Evolutionary conservation across 2,329 filamentous ascomycete genomes (phyloP), one percentile per base, ranked within the genome.

Genomic region (Chrysosporium queenslandicum): DNA sequence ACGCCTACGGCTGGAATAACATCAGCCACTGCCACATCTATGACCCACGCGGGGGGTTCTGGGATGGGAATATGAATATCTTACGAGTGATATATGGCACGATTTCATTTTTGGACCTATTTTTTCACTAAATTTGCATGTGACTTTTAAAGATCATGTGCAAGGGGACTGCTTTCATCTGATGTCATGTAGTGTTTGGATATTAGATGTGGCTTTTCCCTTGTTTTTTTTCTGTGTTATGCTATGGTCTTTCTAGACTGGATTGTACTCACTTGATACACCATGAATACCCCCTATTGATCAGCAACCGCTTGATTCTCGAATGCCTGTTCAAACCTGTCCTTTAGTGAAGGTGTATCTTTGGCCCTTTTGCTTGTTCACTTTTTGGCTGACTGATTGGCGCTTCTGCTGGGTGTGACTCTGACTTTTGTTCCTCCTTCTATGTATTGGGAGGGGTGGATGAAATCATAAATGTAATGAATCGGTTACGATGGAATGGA

Each of bases 1-100:
- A 52, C 36, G 11, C 41, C 43, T 18, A 52, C 45, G 32, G 50
- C 50, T 23, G 50, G 50, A 18, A 32, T 52, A 27, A 46, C 50
- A 4, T 30, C 36, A 11, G n/a, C 5, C 23, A 14, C 30, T 16
- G n/a, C 36, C 3, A 43, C 39, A 2, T 27, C 25, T 23, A 9
- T 27, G n/a, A 25, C 39, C 23, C n/a, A 14, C 37, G 21, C 32
- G 11, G 40, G 25, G 8, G 43, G 42, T 16, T 29, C 32, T 12
- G 37, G 50, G 9, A 48, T 42, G 23, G 34, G 51, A 36, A 47
- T 20, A 37, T 25, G 11, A 46, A n/a, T 7, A 39, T 27, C 12
- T 37, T 27, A 47, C 3, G 25, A 25, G 7, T 47, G 27, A 47
- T 29, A 47, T 47, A 37, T 18, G 32, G 16, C 16, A 47, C 27